A percentile compares a stretch with the other conserved stretches of the same genome.
These are phyloP conservation scores for Aureobasidium melanogenum DNA, from an alignment of 2,329 filamentous ascomycete genomes.

Conservation along the genomic window DNA sequence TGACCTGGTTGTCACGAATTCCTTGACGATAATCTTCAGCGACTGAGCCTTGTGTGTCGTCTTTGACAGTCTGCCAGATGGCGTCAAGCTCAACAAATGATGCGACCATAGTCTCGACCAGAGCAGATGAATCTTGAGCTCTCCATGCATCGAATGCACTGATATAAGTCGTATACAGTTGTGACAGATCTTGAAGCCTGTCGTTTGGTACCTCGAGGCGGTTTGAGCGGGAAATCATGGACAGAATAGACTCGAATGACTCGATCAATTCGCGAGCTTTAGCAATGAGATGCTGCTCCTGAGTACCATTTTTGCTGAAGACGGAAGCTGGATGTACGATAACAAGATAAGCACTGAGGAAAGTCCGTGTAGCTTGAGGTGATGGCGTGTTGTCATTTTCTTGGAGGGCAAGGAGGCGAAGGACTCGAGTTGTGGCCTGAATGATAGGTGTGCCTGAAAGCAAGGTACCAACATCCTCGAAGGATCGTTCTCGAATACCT, in stretches of 20 bases:
- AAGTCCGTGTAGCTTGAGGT: constrained; percentile 63
- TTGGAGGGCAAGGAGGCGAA: constrained; percentile 60
- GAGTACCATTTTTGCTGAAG: constrained; percentile 62
- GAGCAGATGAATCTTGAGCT: constrained; percentile 64
- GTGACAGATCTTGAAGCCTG: constrained; percentile 53
- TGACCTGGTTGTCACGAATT: constrained; percentile 71
- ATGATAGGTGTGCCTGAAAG: constrained; percentile 60
- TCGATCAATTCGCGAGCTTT: constrained; percentile 71
- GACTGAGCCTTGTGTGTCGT: constrained; percentile 63
- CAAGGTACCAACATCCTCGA: constrained; percentile 63
- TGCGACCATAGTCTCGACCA: constrained; percentile 78
- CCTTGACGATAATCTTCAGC: constrained; percentile 70
- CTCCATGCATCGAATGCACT: constrained; percentile 80
- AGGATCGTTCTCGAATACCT: constrained; percentile 58
- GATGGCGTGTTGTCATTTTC: constrained; percentile 52
- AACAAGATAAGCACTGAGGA: constrained; percentile 72
- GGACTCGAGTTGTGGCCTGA: constrained; percentile 54
- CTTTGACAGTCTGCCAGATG: constrained; percentile 75
- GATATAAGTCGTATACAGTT: constrained; percentile 64
- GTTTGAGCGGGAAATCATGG: constrained; percentile 56
- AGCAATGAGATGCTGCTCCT: constrained; percentile 62
- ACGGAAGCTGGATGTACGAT: constrained; percentile 71
- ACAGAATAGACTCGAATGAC: constrained; percentile 66
- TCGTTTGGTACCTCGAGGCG: constrained; percentile 57
- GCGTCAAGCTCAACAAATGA: constrained; percentile 78